A percentile compares a stretch with the other conserved stretches of the same genome.
These are phyloP conservation scores for Malus fusca DNA, from an alignment of 306 rosid genomes.

Conservation along the genomic window DNA sequence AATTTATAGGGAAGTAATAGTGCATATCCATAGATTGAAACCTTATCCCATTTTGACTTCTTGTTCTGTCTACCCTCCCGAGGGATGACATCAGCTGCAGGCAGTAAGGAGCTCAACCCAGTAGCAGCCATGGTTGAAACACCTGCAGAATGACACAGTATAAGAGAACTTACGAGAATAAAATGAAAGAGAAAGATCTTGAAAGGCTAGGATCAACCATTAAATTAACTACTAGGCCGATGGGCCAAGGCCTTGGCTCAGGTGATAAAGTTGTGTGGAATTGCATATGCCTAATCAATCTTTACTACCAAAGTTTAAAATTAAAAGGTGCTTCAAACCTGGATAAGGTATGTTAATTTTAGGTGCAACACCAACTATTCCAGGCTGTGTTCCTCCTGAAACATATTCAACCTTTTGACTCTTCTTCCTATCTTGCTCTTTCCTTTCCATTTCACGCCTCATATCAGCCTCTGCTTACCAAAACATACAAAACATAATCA, in stretches of 20 bases:
- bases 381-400: slow-evolving; percentile 59
- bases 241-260: background rate
- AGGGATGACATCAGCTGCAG: slow-evolving; percentile 37
- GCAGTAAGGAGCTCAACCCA: slow-evolving; percentile 43
- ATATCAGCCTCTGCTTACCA: slow-evolving; percentile 68
- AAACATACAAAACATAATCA: slow-evolving; percentile 12
- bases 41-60: slow-evolving; percentile 57
- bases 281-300: background rate
- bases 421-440: slow-evolving; percentile 61
- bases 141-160: slow-evolving; percentile 29
- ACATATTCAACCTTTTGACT: slow-evolving; percentile 56
- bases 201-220: background rate
- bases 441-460: slow-evolving; percentile 77
- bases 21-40: slow-evolving; percentile 5
- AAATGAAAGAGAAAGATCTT: slow-evolving; percentile 14
- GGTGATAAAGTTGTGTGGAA: background rate
- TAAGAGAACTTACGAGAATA: slow-evolving; percentile 11
- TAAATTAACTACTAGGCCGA: background rate
- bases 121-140: slow-evolving; percentile 28
- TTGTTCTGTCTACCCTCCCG: slow-evolving; percentile 59
- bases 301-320: background rate
- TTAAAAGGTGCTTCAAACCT: slow-evolving; percentile 11
- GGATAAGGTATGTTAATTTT: slow-evolving; percentile 29
- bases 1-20: slow-evolving; percentile 2
- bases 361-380: slow-evolving; percentile 24